Base-by-base conservation (phyloP, 148 eudicot species). In the Beta vulgaris region DNA sequence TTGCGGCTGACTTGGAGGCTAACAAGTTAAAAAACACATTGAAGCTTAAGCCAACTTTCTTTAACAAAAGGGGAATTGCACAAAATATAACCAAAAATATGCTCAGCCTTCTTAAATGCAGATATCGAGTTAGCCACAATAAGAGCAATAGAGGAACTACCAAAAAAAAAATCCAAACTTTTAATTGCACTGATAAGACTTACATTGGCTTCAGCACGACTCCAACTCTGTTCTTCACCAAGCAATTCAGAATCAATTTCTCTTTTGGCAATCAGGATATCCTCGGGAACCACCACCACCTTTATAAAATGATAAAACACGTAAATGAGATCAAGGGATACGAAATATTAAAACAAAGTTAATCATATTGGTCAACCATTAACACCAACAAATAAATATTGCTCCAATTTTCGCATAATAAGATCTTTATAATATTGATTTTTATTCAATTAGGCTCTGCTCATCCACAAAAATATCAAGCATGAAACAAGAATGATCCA, bases 171-270 rank as follows among this genome's bases (percentile, higher is more conserved):
- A 0, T 51, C 25, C 23, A 51, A 19, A 51, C 25, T 18, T 9
- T 9, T 2, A 18, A 35, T 13, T 23, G 10, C 35, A 69, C 55
- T 19, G 29, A 69, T 13, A 44, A 59, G 72, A 83, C 87, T 86
- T 82, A 90, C 97, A 80, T 31, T 89, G 72, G 35, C 79, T 81
- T 95, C 98, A 44, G 77, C 90, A 82, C 84, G 97, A 71, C 80
- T 80, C 98, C 98, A 92, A 71, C 43, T 78, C 78, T 86, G 96
- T 66, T 87, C 91, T 77, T 86, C 90, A 69, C 90, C 92, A 72
- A 79, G 85, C 73, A 94, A 74, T 67, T 92, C 98, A 75, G 86
- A 81, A 73, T 90, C 90, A 64, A 95, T 84, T 84, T 90, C 96
- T 78, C 81, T 86, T 81, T 90, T 92, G 16, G 90, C 82, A 82